Percentiles rank a stretch among this genome's conserved stretches.
phyloP scores from a whole-genome alignment of 805 yeast species.

The Saccharomyces mikatae region DNA sequence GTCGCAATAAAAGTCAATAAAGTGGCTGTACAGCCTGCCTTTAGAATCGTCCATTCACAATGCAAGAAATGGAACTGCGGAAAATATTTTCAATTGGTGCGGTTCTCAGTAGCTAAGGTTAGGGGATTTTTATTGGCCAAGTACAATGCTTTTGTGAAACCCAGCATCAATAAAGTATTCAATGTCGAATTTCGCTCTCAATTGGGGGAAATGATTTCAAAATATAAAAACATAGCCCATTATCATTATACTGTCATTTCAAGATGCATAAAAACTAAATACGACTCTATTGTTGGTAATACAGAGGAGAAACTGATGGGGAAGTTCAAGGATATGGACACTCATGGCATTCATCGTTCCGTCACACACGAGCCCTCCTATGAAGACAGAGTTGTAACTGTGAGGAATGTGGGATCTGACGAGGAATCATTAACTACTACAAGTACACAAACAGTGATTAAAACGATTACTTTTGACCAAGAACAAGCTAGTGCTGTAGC shows the following conservation, averaged over 20 bases:
- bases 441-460: constrained; percentile 14
- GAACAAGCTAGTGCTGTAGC: constrained; percentile 2
- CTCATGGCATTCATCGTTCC: background rate
- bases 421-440: background rate
- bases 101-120: background rate
- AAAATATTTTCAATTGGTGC: background rate
- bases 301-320: background rate
- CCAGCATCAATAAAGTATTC: constrained; percentile 1
- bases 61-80: background rate
- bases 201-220: background rate
- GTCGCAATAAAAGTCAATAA: background rate
- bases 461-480: constrained; percentile 12
- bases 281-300: background rate
- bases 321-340: background rate
- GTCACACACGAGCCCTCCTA: background rate
- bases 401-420: background rate
- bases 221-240: background rate
- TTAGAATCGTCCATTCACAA: background rate
- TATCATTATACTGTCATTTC: background rate
- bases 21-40: background rate
- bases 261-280: background rate
- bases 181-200: background rate
- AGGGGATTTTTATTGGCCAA: background rate
- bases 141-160: constrained; percentile 1
- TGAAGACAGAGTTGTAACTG: constrained; percentile 3